A percentile compares a stretch with the other conserved stretches of the same genome.
These are phyloP conservation scores for Solanum appendiculatum DNA, from an alignment of 257 asterid genomes.

Conservation along the genomic window DNA sequence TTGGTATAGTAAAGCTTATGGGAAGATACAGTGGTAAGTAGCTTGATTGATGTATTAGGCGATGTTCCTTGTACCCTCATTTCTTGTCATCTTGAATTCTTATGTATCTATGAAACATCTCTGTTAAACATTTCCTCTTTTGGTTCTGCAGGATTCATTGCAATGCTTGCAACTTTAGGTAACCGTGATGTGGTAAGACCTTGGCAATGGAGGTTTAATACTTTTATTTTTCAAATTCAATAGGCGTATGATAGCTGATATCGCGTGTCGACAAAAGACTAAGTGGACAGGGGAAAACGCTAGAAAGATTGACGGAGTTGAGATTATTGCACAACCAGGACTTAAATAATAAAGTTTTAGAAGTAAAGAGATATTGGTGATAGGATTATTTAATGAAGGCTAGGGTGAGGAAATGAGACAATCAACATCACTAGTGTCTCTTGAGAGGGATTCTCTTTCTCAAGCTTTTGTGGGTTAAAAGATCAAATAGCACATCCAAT, in stretches of 20 bases:
- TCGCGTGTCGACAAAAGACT: not conserved
- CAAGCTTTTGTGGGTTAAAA: not conserved
- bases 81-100: not conserved
- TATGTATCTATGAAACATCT: not conserved
- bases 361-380: not conserved
- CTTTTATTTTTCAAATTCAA: not conserved
- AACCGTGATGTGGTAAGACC: conserved; percentile 86
- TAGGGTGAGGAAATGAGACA: not conserved
- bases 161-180: conserved; percentile 92
- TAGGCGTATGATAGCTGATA: not conserved
- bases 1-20: conserved; percentile 96
- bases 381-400: not conserved
- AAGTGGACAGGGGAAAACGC: not conserved
- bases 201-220: not conserved
- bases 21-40: conserved; percentile 85
- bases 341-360: not conserved
- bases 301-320: not conserved
- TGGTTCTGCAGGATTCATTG: conserved; percentile 67
- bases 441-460: not conserved
- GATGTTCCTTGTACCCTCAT: not conserved
- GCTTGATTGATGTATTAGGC: not conserved
- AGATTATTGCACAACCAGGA: not conserved
- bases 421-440: not conserved
- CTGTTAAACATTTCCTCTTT: not conserved
- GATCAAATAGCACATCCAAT: not conserved